phyloP scores from a whole-genome alignment of 352 stramenopile species.

The Phytophthora constricta region DNA sequence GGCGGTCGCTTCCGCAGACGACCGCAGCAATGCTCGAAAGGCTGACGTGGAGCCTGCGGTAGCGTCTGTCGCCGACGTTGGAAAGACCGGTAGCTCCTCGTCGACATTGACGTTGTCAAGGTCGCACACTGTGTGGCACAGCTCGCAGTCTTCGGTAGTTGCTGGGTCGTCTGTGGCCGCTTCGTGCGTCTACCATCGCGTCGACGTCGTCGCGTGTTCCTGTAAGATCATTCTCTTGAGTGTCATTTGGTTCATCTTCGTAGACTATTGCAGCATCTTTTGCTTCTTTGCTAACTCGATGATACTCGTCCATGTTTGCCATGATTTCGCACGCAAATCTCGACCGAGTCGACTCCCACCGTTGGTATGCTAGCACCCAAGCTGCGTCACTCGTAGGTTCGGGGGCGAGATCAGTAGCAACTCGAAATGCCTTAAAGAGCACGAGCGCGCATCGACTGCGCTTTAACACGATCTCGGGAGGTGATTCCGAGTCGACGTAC shows the following conservation, averaged over 20 bases:
- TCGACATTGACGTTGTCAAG: too few relatives aligned
- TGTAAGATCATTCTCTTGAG: neutral
- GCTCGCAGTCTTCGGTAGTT: too few relatives aligned
- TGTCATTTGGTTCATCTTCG: neutral
- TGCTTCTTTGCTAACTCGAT: neutral
- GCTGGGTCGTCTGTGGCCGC: too few relatives aligned
- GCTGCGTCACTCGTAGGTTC: neutral
- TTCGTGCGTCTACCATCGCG: too few relatives aligned
- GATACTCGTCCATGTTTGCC: neutral
- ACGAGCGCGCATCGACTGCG: neutral
- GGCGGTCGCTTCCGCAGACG: neutral
- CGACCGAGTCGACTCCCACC: neutral
- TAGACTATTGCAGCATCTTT: neutral
- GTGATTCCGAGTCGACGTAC: too few relatives aligned
- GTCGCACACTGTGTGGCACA: too few relatives aligned
- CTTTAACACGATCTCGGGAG: neutral
- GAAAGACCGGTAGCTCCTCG: neutral
- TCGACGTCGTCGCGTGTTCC: neutral
- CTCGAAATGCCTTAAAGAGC: neutral
- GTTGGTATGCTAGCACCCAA: neutral
- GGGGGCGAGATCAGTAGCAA: too few relatives aligned
- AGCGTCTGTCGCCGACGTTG: neutral
- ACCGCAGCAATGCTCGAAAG: neutral
- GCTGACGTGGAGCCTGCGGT: neutral
- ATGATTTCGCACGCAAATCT: neutral